These are phyloP conservation scores for Harrya chromipes DNA, from an alignment of 768 basidiomycete species.

Conservation along the genomic window DNA sequence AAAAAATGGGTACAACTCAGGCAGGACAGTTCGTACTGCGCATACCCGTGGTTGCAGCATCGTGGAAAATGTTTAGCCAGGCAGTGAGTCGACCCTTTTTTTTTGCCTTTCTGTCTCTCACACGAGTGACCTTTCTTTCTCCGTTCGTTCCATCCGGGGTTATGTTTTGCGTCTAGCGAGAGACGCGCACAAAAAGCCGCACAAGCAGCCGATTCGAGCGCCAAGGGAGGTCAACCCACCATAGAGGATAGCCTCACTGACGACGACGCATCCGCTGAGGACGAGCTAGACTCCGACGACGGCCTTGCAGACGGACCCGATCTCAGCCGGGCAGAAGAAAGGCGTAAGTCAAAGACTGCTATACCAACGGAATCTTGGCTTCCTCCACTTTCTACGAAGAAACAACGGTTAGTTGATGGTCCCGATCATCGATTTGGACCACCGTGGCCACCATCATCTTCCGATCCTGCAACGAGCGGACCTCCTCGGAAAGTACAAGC, in stretches of 20 bases:
- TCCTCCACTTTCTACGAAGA: conserved; percentile 23
- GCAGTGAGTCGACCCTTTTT: conserved; percentile 46
- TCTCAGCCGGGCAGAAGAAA: conserved; percentile 18
- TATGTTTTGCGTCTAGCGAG: conserved; percentile 37
- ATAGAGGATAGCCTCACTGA: conserved; percentile 29
- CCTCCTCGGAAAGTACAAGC: conserved; percentile 21
- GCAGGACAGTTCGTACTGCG: conserved; percentile 75
- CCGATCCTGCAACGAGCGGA: conserved; percentile 12
- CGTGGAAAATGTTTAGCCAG: conserved; percentile 71
- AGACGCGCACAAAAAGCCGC: conserved; percentile 54
- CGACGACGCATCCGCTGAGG: conserved; percentile 32
- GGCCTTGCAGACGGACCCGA: conserved; percentile 23
- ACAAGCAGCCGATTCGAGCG: conserved; percentile 47
- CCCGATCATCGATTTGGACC: conserved; percentile 18
- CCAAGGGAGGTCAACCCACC: conserved; percentile 28
- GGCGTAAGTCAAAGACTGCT: conserved; percentile 23
- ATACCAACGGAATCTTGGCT: conserved; percentile 18
- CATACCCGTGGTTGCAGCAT: conserved; percentile 81
- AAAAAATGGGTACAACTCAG: conserved; percentile 81
- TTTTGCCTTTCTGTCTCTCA: conserved; percentile 3
- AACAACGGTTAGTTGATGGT: conserved; percentile 16
- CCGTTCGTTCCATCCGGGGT: conserved; percentile 2
- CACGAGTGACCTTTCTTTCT: conserved; percentile 4
- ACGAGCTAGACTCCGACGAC: conserved; percentile 39
- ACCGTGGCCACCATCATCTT: conserved; percentile 21